Evolutionary conservation across 2,329 filamentous ascomycete species (phyloP), one percentile per base, ranked within the genome.

Genomic region (Diplodia corticola): DNA sequence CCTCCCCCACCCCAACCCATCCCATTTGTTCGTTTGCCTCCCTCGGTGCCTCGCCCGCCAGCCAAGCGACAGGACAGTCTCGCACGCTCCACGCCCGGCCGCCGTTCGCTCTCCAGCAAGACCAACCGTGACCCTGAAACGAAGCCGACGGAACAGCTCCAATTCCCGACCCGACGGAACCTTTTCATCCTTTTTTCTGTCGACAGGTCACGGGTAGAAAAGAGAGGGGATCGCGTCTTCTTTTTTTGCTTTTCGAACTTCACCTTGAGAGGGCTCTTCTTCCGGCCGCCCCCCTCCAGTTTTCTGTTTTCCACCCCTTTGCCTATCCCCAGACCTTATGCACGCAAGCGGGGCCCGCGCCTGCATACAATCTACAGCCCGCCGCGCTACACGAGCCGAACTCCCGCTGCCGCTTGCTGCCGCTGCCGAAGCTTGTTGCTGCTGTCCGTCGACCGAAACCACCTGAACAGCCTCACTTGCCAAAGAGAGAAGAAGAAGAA

Each of bases 291-390:
- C n/a, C 13, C 12, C 26, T 59, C 48, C 26, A 35, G 15, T 26
- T 22, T 30, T 59, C 13, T 60, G 30, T 44, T 44, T 46, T 44
- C n/a, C n/a, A n/a, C 30, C 30, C 10, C 48, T 13, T 24, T 50
- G 12, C n/a, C 28, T 37, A 1, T 26, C 35, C 55, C 54, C 55
- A 40, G 33, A 48, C 51, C 30, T 35, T 35, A 60, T 60, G 55
- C 55, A 40, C 37, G 55, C 48, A 60, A 60, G 55, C 55, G 55
- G 55, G 55, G 55, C 55, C 37, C n/a, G 24, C 37, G 24, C 37
- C 55, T 60, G 55, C 55, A 60, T 60, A 60, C 55, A 5, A 40
- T 37, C 30, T 35, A 44, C 35, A 20, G 35, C 33, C 53, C 6
- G 22, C 53, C 24, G 12, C 55, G 55, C 30, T 60, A 60, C 55